Base-by-base conservation (phyloP, 2,329 filamentous ascomycete species). In the Apiospora kogelbergensis region DNA sequence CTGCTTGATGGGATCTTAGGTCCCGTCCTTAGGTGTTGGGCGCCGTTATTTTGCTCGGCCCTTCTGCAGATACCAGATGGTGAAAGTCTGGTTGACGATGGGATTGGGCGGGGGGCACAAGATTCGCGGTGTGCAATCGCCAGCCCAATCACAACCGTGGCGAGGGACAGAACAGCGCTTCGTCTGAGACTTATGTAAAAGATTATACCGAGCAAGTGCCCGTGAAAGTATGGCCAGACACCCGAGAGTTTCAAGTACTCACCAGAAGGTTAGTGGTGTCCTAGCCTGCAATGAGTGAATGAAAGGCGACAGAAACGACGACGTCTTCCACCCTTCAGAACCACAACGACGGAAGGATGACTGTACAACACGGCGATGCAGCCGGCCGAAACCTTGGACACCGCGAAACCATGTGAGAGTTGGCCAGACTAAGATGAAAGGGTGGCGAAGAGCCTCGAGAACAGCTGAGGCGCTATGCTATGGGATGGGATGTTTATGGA, bases 21-120 rank as follows among this genome's bases (percentile, higher is more conserved):
- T 60, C 53, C 53, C 53, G 53, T 60, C 17, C 30, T 37, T 60
- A n/a, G 53, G 53, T 60, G 30, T 37, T 37, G 53, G 53, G 53
- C 53, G 53, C 53, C 30, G 53, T 60, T 60, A n/a, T 37, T 37
- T 37, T n/a, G 53, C 53, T 60, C 30, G 53, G 53, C 53, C 53
- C 53, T 60, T 60, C 30, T 60, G 53, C 33, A 37, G 11, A 37
- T 60, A 3, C 53, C 53, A 60, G 30, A 60, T 37, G 53, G 33
- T n/a, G 20, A 20, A 60, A 33, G 30, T 37, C 9, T n/a, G 53
- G 53, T 60, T 20, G 53, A 30, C 9, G 9, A 37, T 37, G 20
- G 53, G 7, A 37, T 60, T 13, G 30, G 53, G 20, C 5, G 53
- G 44, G 20, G 53, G 17, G 17, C 30, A 60, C 53, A 37, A n/a